Percentiles rank a stretch among this genome's conserved stretches.
phyloP scores from a whole-genome alignment of 768 basidiomycete species.

The Lactifluus volemus region DNA sequence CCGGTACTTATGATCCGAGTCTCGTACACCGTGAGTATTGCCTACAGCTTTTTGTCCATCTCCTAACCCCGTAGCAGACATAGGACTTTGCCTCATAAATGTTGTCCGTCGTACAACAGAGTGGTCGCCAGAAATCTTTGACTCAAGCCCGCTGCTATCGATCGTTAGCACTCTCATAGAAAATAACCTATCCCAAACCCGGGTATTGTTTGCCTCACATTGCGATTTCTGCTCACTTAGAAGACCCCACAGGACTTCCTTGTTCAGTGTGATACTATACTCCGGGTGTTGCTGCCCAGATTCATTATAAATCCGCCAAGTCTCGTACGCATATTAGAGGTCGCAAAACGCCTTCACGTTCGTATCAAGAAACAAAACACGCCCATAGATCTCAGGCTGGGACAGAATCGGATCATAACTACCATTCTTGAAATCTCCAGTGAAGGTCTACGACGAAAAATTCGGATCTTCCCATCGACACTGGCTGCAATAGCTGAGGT shows the following conservation, averaged over 20 bases:
- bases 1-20: slow-evolving; percentile 40
- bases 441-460: slow-evolving; percentile 47
- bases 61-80: slow-evolving; percentile 32
- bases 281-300: slow-evolving; percentile 45
- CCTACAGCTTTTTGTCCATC: neutral
- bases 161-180: slow-evolving; percentile 46
- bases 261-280: slow-evolving; percentile 46
- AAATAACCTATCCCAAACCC: slow-evolving; percentile 48
- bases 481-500: slow-evolving; percentile 50
- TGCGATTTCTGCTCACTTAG: neutral
- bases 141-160: slow-evolving; percentile 48
- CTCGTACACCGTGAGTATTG: slow-evolving; percentile 43
- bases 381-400: neutral
- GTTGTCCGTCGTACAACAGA: slow-evolving; percentile 55
- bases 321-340: slow-evolving; percentile 41
- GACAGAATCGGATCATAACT: slow-evolving; percentile 12
- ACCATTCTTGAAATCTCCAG: slow-evolving; percentile 38
- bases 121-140: slow-evolving; percentile 36
- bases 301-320: slow-evolving; percentile 36
- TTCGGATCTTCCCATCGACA: slow-evolving; percentile 40
- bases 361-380: slow-evolving; percentile 11
- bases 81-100: slow-evolving; percentile 44
- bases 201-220: slow-evolving; percentile 30
- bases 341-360: slow-evolving; percentile 36
- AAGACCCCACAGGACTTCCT: slow-evolving; percentile 44